A percentile compares a stretch with the other conserved stretches of the same genome.
These are phyloP conservation scores for Penicillium chermesinum DNA, from an alignment of 495 filamentous ascomycete genomes.

Conservation along the genomic window DNA sequence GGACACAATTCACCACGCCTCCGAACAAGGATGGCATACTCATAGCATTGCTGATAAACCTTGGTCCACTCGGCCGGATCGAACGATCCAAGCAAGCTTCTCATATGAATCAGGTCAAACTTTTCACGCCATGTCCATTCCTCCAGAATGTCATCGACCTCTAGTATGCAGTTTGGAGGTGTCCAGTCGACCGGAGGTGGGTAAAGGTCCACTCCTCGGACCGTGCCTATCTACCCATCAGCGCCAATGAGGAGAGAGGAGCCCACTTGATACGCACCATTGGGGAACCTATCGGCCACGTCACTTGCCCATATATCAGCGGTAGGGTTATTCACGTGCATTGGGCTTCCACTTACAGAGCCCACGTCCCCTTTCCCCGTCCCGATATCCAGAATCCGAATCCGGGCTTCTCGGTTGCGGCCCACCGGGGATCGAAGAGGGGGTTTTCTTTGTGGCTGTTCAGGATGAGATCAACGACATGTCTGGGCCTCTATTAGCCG, in stretches of 20 bases:
- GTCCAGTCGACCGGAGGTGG: conserved; percentile 4
- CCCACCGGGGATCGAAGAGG: conserved; percentile 8
- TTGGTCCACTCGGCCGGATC: not conserved
- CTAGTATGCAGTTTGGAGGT: conserved; percentile 5
- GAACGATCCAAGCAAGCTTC: conserved; percentile 8
- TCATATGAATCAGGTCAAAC: conserved; percentile 8
- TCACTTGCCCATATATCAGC: not conserved
- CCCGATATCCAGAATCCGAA: conserved; percentile 10
- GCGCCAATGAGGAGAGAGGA: too few relatives aligned
- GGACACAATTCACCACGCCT: not conserved
- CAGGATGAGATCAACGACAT: conserved; percentile 5
- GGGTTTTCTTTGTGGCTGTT: conserved; percentile 5
- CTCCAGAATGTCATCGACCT: conserved; percentile 3
- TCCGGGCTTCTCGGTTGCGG: not conserved
- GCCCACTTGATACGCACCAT: too few relatives aligned
- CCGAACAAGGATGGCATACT: not conserved
- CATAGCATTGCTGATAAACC: conserved; percentile 6
- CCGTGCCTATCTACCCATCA: too few relatives aligned
- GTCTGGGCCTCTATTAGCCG: too few relatives aligned
- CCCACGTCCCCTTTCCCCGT: conserved; percentile 11
- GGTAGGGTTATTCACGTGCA: not conserved
- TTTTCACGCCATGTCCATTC: conserved; percentile 5
- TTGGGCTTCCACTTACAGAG: conserved; percentile 2
- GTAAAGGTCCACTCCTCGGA: conserved; percentile 5
- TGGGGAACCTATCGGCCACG: conserved; percentile 6